Evolutionary conservation across 2,329 filamentous ascomycete species (phyloP).

Genomic region (Thelonectria discophora): DNA sequence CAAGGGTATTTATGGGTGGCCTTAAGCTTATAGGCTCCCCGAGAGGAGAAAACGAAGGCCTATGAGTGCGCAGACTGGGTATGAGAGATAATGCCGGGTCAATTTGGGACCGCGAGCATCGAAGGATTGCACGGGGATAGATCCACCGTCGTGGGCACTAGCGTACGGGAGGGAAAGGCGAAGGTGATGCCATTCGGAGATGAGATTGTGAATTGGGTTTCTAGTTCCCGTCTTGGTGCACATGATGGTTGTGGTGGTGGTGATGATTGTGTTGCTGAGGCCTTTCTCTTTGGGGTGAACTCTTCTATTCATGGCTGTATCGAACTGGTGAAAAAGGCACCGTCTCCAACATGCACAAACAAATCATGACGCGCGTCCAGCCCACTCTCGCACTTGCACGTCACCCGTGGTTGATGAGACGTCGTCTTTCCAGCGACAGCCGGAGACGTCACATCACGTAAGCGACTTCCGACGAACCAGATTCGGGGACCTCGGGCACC

Average conservation of each 20-base stretch:
- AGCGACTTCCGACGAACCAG: neutral
- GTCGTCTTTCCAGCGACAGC: slow-evolving; percentile 1
- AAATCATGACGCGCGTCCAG: neutral
- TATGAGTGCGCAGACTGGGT: no score
- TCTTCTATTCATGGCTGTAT: neutral
- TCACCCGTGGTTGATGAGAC: no score
- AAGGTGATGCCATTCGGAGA: slow-evolving; percentile 21
- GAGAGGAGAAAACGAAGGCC: no score
- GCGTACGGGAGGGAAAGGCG: neutral
- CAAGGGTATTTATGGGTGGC: neutral
- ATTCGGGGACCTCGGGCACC: slow-evolving; percentile 24
- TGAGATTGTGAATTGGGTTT: slow-evolving; percentile 7
- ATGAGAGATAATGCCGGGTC: no score
- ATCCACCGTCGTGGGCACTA: slow-evolving; percentile 7
- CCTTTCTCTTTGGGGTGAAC: neutral
- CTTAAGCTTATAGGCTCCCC: neutral
- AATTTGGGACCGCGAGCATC: no score
- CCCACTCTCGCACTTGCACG: neutral
- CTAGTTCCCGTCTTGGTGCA: neutral
- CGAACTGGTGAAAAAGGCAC: neutral
- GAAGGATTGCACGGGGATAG: neutral
- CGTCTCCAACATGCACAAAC: no score
- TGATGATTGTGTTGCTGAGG: no score
- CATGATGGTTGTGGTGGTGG: neutral
- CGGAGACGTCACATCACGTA: neutral